These are phyloP conservation scores for Quercus cerris DNA, from an alignment of 306 rosid genomes.

Conservation along the genomic window DNA sequence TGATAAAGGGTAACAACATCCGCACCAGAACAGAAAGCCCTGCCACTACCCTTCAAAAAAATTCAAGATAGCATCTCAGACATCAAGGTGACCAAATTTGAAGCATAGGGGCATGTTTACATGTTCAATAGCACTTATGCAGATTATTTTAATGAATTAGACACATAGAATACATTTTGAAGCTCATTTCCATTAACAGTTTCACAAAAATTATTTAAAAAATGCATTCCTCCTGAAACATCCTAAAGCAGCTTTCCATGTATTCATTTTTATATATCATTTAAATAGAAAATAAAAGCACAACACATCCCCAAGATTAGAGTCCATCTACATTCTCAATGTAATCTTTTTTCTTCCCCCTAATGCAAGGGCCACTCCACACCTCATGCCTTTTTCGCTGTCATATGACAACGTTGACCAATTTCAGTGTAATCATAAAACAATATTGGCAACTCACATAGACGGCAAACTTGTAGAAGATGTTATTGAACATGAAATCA, in stretches of 20 bases:
- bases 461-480: neutral
- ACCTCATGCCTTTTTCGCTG: neutral
- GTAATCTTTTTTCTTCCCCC: neutral
- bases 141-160: neutral
- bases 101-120: conserved; percentile 1
- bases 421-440: neutral
- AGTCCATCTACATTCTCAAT: neutral
- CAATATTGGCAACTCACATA: neutral
- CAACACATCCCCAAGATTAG: neutral
- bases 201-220: neutral
- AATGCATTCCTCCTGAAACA: neutral
- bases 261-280: neutral
- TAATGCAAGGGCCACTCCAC: neutral
- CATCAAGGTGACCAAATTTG: conserved; percentile 19
- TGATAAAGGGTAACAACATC: conserved; percentile 76
- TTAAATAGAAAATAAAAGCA: neutral
- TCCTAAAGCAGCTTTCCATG: neutral
- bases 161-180: neutral
- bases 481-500: neutral
- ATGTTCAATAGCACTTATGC: neutral
- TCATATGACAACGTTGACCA: neutral
- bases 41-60: conserved; percentile 79
- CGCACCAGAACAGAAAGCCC: conserved; percentile 84
- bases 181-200: neutral
- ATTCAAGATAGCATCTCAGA: conserved; percentile 31